Evolutionary conservation across 768 basidiomycete genomes (phyloP), one percentile per base, ranked within the genome.

Genomic region (Favolaschia claudopus): DNA sequence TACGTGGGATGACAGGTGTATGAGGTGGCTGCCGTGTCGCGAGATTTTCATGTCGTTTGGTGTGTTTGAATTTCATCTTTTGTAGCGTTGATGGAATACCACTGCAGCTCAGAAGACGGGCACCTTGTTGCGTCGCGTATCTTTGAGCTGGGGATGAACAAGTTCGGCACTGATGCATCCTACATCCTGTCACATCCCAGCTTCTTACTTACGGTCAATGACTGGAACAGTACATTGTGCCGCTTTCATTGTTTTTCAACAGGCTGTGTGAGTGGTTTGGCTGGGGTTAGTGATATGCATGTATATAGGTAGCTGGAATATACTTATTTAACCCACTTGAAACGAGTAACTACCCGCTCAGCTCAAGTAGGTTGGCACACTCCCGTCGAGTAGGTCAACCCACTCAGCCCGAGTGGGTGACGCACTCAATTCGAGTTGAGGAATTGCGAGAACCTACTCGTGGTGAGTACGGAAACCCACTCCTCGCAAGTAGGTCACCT

Each of bases 201-300:
- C 7, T 99, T 96, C 82, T 78, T 99, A 66, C 91, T 99, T 65
- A 91, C 89, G 27, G 85, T 97, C 77, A 98, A 98, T 67, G 96
- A 99, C 72, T 90, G 95, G 64, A 93, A 89, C 69, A 99, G 96
- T 97, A 70, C 65, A 92, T 80, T 36, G 47, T 14, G 27, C 37
- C 46, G n/a, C n/a, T 36, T 25, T 45, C 46, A n/a, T 52, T 19
- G 20, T 12, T 19, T 58, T 58, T 20, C 29, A 14, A 15, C 45
- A 45, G 42, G 20, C 44, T 51, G 19, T 59, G 60, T n/a, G 2
- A 52, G 46, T 60, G 10, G 38, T 42, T 27, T 66, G 39, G 36
- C 38, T 34, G 33, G n/a, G n/a, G n/a, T n/a, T n/a, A n/a, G n/a
- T n/a, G n/a, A n/a, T n/a, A n/a, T n/a, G n/a, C n/a, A n/a, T n/a